Base-by-base conservation (phyloP, 2,329 filamentous ascomycete species). In the Rhynchosporium secalis region DNA sequence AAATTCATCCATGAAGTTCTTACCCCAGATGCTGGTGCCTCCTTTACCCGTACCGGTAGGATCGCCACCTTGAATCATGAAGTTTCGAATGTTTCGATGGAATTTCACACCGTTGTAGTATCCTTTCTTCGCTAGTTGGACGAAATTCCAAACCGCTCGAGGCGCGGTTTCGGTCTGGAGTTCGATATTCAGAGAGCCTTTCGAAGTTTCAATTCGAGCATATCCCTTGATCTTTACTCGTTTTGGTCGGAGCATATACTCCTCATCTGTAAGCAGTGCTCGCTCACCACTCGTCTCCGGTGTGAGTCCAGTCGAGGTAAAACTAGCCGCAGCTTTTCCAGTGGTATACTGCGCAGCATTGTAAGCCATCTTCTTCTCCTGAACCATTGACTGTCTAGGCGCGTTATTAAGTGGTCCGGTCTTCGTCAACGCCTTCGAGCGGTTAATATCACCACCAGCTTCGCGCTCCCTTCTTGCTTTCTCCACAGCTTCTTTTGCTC, bases 61-160 rank as follows among this genome's bases (percentile, higher is more conserved):
- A 73, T 99, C 95, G 43, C 95, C 95, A 48, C 94, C 94, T 75
- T 99, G 95, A 45, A 99, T 91, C 95, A 99, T 99, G 75, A 99
- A 99, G 70, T 90, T 91, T 62, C 88, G 88, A 70, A 99, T 97
- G 74, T 96, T 97, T 66, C 95, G 87, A 76, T 99, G 95, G 74
- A 99, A 99, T 12, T 83, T 76, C 2, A 96, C 88, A 66, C 85
- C 85, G 57, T 86, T 86, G 78, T 98, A 99, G 76, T 96, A 97
- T 0, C 94, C 94, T 68, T 89, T 91, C 72, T 96, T 90, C 1
- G 92, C 86, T 4, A 99, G 80, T 61, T 90, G 87, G 58, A 96
- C 85, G 72, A 99, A 99, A 75, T 99, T 99, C 92, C 94, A 99
- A 1, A 98, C 95, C 0, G 95, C 92, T 70, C 90, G 90, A 0